Evolutionary conservation across 2,329 filamentous ascomycete genomes (phyloP), one percentile per base, ranked within the genome.

Genomic region (Aphanoascus verrucosus): DNA sequence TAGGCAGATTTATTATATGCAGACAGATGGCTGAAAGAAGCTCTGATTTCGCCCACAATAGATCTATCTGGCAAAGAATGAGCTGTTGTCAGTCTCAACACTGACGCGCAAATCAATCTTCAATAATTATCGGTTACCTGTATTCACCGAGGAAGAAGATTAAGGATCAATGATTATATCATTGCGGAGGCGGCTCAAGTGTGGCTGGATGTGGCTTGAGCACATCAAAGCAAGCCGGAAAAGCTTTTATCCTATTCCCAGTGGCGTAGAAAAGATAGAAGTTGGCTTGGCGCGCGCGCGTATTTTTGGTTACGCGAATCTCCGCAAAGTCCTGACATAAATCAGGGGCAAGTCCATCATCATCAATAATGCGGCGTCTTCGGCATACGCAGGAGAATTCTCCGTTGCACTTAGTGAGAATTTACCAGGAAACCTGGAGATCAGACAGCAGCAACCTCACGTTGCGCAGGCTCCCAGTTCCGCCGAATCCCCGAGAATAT

Each of bases 1-100:
- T 4, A 28, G 3, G 23, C 23, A 3, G 7, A 28, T 28, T 28
- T n/a, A n/a, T n/a, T n/a, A 28, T 28, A 28, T 28, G 23, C 43
- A 23, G 23, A 9, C n/a, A n/a, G n/a, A n/a, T n/a, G n/a, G 15
- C 32, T 57, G 35, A 53, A 57, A 38, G 35, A 28, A 15, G 12
- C 55, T 9, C 40, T 57, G 17, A 38, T 23, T 28, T 53, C 49
- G 6, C 55, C 53, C 6, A 52, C 55, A 23, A 57, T 57, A 48
- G 53, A 53, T 32, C 52, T 46, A 1, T 43, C 53, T 15, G 56
- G 49, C 38, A 35, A 31, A 34, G 55, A 55, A 46, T 57, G 56
- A 53, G 56, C 49, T 8, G 38, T 57, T 14, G 54, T 53, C 15
- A 55, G 51, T 15, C 46, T 55, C 15, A 55, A 53, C 38, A 44